Conservation (phyloP, 2,329 filamentous ascomycete species). For the Stachybotrys echinatus region DNA sequence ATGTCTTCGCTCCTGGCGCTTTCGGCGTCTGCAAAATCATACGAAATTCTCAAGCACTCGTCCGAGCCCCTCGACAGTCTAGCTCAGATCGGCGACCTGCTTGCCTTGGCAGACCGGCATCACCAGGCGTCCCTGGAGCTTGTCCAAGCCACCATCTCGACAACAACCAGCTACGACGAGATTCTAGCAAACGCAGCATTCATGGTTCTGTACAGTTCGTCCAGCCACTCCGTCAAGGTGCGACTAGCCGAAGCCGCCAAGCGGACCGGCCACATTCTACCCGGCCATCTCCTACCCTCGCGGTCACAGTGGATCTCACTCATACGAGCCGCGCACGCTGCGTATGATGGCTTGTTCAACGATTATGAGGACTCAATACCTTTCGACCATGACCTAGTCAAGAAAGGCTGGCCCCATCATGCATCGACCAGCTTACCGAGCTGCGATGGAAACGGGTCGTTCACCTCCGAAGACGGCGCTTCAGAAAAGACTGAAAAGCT, state of each 20-base stretch:
- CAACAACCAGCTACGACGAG: slow-evolving; percentile 19
- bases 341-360: slow-evolving; percentile 23
- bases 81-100: slow-evolving; percentile 8
- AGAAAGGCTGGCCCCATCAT: too few species aligned
- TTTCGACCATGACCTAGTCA: too few species aligned
- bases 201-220: slow-evolving; percentile 35
- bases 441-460: not conserved
- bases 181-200: slow-evolving; percentile 25
- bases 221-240: slow-evolving; percentile 30
- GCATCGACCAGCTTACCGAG: too few species aligned
- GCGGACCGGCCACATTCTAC: slow-evolving; percentile 7
- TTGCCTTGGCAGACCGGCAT: slow-evolving; percentile 26
- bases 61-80: not conserved
- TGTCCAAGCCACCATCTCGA: slow-evolving; percentile 25
- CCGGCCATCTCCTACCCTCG: slow-evolving; percentile 21
- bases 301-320: slow-evolving; percentile 31
- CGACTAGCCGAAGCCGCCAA: slow-evolving; percentile 19
- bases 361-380: too few species aligned
- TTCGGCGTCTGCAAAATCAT: slow-evolving; percentile 32
- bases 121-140: slow-evolving; percentile 31
- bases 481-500: slow-evolving; percentile 5
- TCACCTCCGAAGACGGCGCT: slow-evolving; percentile 3
- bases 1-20: slow-evolving; percentile 37
- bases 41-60: slow-evolving; percentile 18
- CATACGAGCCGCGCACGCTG: slow-evolving; percentile 27